These are phyloP conservation scores for Mucor racemosus DNA, from an alignment of 371 early-diverging fungal species.

Conservation along the genomic window DNA sequence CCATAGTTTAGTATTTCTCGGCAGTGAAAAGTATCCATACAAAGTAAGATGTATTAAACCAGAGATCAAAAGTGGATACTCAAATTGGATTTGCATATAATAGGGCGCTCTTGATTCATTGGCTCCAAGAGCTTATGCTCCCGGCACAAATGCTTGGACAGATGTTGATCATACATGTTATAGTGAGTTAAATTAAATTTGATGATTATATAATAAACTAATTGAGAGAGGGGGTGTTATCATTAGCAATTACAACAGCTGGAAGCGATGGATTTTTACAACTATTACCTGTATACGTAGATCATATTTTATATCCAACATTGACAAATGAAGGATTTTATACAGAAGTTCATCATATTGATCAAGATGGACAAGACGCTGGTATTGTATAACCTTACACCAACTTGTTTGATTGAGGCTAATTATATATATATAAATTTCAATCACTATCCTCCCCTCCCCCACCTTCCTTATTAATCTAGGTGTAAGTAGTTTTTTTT, in stretches of 20 bases:
- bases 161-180: slow-evolving; percentile 52
- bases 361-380: slow-evolving; percentile 42
- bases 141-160: slow-evolving; percentile 64
- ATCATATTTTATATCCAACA: slow-evolving; percentile 62
- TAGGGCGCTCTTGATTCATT: slow-evolving; percentile 59
- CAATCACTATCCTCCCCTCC: slow-evolving; percentile 10
- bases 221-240: not conserved
- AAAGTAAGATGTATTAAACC: slow-evolving; percentile 29
- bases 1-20: slow-evolving; percentile 53
- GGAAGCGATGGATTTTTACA: slow-evolving; percentile 61
- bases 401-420: slow-evolving; percentile 14
- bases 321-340: slow-evolving; percentile 58
- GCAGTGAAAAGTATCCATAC: slow-evolving; percentile 62
- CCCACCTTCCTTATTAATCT: not conserved
- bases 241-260: slow-evolving; percentile 54
- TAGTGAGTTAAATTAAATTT: slow-evolving; percentile 31
- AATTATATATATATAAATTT: slow-evolving; percentile 9
- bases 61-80: not conserved
- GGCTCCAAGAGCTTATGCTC: slow-evolving; percentile 60
- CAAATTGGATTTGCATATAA: not conserved
- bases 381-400: slow-evolving; percentile 32
- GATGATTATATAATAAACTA: not conserved
- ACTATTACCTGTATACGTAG: slow-evolving; percentile 53
- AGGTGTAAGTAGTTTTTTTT: slow-evolving; percentile 20
- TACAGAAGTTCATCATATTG: slow-evolving; percentile 56